phyloP scores from a whole-genome alignment of 2,329 filamentous ascomycete species.

The Aspergillus sergii region DNA sequence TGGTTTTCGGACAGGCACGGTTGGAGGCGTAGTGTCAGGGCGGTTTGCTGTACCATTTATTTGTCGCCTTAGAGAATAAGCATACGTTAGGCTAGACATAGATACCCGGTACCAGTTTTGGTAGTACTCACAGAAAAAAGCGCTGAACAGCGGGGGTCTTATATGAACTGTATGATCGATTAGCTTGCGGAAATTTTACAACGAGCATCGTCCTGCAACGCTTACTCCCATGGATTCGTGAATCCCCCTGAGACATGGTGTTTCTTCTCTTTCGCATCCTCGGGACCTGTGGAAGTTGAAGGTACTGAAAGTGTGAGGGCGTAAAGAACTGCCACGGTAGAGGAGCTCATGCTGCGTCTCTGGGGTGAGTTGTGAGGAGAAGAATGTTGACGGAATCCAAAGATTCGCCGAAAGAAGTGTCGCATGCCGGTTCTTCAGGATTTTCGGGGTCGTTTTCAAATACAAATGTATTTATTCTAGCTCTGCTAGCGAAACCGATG shows the following conservation, averaged over 20 bases:
- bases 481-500: not conserved
- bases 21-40: constrained; percentile 67
- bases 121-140: constrained; percentile 21
- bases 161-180: constrained; percentile 25
- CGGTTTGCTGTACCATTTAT: constrained; percentile 53
- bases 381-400: constrained; percentile 24
- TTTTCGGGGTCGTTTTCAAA: not conserved
- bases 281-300: constrained; percentile 35
- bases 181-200: not conserved
- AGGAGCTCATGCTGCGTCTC: constrained; percentile 39
- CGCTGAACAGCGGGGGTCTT: constrained; percentile 8
- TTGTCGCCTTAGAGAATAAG: constrained; percentile 37
- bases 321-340: constrained; percentile 43
- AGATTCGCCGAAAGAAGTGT: constrained; percentile 20
- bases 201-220: not conserved
- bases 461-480: constrained; percentile 5
- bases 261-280: constrained; percentile 43
- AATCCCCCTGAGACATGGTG: constrained; percentile 45
- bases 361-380: constrained; percentile 15
- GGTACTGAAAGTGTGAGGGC: constrained; percentile 44
- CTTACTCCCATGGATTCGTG: constrained; percentile 49
- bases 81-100: not conserved
- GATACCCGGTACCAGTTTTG: not conserved
- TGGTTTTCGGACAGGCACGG: constrained; percentile 68
- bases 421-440: constrained; percentile 8